Conservation (phyloP, 1,139 yeast species). For the Geotrichum citri-aurantii region DNA sequence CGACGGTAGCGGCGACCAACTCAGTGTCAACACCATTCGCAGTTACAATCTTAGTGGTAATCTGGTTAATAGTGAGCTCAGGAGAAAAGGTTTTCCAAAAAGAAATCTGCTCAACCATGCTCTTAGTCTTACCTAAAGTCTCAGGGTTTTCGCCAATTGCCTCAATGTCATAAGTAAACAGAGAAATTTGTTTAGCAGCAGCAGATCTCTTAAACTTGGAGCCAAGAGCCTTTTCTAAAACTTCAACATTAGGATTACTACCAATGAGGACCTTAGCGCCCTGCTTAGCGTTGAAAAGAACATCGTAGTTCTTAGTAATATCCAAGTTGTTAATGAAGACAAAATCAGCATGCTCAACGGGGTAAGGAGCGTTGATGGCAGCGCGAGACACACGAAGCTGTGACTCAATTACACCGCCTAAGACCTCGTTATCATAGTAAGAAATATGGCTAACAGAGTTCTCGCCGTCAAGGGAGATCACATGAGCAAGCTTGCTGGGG, state of each 20-base stretch:
- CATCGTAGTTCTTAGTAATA: conserved; percentile 52
- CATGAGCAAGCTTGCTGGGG: conserved; percentile 62
- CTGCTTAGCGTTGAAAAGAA: conserved; percentile 53
- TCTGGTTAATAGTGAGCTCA: conserved; percentile 51
- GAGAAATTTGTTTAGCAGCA: conserved; percentile 48
- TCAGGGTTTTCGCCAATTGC: conserved; percentile 40
- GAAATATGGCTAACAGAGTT: conserved; percentile 53
- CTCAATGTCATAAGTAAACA: conserved; percentile 37
- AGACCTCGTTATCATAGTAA: conserved; percentile 61
- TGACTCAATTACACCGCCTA: conserved; percentile 78
- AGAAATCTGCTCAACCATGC: conserved; percentile 70
- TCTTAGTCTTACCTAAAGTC: conserved; percentile 70
- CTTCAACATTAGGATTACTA: conserved; percentile 40
- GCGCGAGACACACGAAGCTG: conserved; percentile 49
- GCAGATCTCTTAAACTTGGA: conserved; percentile 49
- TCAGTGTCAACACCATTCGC: conserved; percentile 81
- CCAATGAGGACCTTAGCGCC: conserved; percentile 54
- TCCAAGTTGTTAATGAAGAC: conserved; percentile 56
- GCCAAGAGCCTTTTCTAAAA: conserved; percentile 49
- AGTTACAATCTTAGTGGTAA: conserved; percentile 73
- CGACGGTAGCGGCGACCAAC: conserved; percentile 74
- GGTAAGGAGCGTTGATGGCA: conserved; percentile 34
- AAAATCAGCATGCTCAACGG: conserved; percentile 55
- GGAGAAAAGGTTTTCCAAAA: conserved; percentile 74
- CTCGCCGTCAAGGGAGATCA: conserved; percentile 61